Conservation (phyloP, 805 yeast species). For the Spathaspora girioi region DNA sequence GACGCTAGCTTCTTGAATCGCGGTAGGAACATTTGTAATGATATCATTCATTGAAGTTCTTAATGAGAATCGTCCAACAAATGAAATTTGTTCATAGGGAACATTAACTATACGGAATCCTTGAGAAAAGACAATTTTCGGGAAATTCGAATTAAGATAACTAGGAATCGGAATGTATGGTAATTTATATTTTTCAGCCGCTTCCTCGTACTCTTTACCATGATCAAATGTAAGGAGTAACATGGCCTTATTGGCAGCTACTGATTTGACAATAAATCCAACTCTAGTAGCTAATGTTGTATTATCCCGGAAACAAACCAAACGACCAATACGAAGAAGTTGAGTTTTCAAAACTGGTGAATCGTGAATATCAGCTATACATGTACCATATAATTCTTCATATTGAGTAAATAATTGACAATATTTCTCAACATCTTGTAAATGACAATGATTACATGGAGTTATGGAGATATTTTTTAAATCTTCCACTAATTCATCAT, state of each 20-base stretch:
- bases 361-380: conserved; percentile 46
- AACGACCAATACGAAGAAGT: conserved; percentile 49
- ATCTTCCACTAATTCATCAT: conserved; percentile 49
- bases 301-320: conserved; percentile 55
- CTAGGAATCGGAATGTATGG: conserved; percentile 35
- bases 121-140: conserved; percentile 30
- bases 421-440: conserved; percentile 41
- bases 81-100: conserved; percentile 39
- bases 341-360: conserved; percentile 46
- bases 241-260: conserved; percentile 25
- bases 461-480: conserved; percentile 35
- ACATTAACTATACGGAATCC: conserved; percentile 36
- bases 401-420: conserved; percentile 45
- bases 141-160: conserved; percentile 34
- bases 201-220: conserved; percentile 29
- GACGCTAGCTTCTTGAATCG: conserved; percentile 30
- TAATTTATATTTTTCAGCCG: conserved; percentile 17
- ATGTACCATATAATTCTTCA: conserved; percentile 38
- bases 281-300: conserved; percentile 32
- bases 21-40: conserved; percentile 31
- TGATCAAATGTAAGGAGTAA: conserved; percentile 45
- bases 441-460: conserved; percentile 34
- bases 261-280: conserved; percentile 54
- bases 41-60: conserved; percentile 30
- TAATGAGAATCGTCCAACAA: conserved; percentile 37